Base-by-base conservation (phyloP, 2,329 filamentous ascomycete genomes). In the Thelonectria olida region DNA sequence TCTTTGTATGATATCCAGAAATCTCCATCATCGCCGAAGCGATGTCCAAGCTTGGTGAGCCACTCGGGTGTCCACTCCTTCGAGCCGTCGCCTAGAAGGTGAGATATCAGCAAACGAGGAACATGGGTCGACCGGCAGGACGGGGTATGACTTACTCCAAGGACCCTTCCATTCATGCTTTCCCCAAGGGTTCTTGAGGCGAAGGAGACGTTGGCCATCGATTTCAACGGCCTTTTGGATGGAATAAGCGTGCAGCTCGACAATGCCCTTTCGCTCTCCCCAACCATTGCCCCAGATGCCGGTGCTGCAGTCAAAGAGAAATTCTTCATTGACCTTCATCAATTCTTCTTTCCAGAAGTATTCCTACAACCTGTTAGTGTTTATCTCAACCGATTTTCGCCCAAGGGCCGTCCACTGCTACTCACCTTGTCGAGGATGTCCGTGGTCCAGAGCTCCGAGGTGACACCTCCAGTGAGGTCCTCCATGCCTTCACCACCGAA, bases 31-130 rank as follows among this genome's bases (percentile, higher is more conserved):
- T 92, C 90, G 38, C 91, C 91, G 67, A 94, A 94, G 41, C 85
- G 87, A 73, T 94, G 91, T 45, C 85, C 82, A 1, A 96, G 82
- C 68, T 90, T 88, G 61, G 88, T 78, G 77, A 95, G 88, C 86
- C 90, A 92, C 67, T 93, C 89, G 0, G 91, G 82, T 1, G 91
- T 95, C 92, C 92, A 96, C 75, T 95, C 89, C 69, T 92, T 91
- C 7, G 90, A 92, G 0, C 92, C 92, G 71, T 96, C 92, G 4
- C 82, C 83, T 79, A 15, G 1, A 34, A 2, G 28, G 25, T 1
- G 27, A 39, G 36, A 12, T 34, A 20, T 76, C 15, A 76, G 69
- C 13, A 49, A 7, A 8, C 13, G 28, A 34, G 15, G 10, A 34
- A 20, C 7, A 2, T 28, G 0, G 1, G 22, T 31, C n/a, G 15